phyloP scores from a whole-genome alignment of 1,284 basidiomycete genomes.

The Moesziomyces parantarcticus region DNA sequence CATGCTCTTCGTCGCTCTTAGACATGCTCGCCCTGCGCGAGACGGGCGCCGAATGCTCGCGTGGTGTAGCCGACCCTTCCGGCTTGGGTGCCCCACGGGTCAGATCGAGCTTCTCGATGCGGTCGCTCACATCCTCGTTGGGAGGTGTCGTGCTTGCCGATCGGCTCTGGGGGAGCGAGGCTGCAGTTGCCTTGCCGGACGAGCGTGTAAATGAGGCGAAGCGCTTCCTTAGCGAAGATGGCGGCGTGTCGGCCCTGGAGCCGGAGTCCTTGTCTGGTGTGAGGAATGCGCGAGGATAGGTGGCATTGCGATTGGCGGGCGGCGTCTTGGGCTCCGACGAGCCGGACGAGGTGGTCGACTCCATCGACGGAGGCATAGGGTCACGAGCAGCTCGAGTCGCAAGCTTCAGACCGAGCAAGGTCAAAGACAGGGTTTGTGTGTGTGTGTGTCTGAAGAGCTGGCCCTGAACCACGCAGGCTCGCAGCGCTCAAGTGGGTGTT shows the following conservation, averaged over 20 bases:
- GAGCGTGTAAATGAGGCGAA: slow-evolving; percentile 43
- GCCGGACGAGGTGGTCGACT: slow-evolving; percentile 21
- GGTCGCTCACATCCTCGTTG: slow-evolving; percentile 7
- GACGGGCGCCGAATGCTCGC: slow-evolving; percentile 10
- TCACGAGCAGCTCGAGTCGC: too few relatives aligned
- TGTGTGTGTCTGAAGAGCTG: too few relatives aligned
- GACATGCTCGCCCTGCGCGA: slow-evolving; percentile 9
- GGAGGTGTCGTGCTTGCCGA: slow-evolving; percentile 9
- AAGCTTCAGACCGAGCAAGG: too few relatives aligned
- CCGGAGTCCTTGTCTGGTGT: slow-evolving; percentile 18
- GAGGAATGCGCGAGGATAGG: slow-evolving; percentile 13
- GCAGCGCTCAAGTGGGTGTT: too few relatives aligned
- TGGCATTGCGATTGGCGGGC: slow-evolving; percentile 33
- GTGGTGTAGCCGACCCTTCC: background rate
- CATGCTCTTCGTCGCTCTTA: slow-evolving; percentile 9
- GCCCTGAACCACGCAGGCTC: too few relatives aligned
- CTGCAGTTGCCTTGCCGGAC: slow-evolving; percentile 17
- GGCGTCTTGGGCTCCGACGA: slow-evolving; percentile 36
- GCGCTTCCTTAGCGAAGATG: slow-evolving; percentile 20
- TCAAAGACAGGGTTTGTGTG: too few relatives aligned
- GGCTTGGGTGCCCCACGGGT: background rate
- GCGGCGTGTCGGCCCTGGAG: slow-evolving; percentile 3
- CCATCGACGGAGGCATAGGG: slow-evolving; percentile 32
- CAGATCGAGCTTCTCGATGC: slow-evolving; percentile 23
- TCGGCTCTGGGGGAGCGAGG: slow-evolving; percentile 8